A percentile compares a stretch with the other conserved stretches of the same genome.
These are phyloP conservation scores for Lentinus brumalis DNA, from an alignment of 768 basidiomycete genomes.

Conservation along the genomic window DNA sequence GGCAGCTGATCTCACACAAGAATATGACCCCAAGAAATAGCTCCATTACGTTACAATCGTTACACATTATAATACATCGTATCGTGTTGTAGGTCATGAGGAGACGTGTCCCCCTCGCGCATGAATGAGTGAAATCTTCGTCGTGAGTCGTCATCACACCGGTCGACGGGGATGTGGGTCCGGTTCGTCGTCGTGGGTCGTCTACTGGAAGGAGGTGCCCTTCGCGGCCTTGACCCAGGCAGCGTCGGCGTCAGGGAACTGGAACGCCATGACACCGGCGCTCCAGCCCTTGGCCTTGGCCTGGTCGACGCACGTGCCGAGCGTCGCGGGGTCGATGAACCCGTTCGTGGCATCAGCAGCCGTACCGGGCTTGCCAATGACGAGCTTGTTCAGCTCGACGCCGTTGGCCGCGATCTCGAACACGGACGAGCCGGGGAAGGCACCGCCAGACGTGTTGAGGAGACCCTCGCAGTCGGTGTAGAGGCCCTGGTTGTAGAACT, in stretches of 20 bases:
- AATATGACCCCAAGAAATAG: not conserved
- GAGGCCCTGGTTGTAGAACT: constrained; percentile 27
- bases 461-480: constrained; percentile 42
- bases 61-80: not conserved
- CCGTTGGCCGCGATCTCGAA: constrained; percentile 53
- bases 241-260: constrained; percentile 18
- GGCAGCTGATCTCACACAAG: not conserved
- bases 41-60: not conserved
- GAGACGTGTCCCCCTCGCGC: not conserved
- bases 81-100: not conserved
- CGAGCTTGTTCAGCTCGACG: constrained; percentile 59
- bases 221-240: constrained; percentile 17
- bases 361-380: constrained; percentile 67
- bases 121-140: not conserved
- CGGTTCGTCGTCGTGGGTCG: not conserved
- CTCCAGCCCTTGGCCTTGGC: constrained; percentile 39
- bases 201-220: constrained; percentile 10
- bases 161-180: not conserved
- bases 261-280: constrained; percentile 40
- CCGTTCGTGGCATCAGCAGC: constrained; percentile 36
- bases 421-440: constrained; percentile 42
- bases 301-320: constrained; percentile 36
- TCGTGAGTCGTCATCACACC: not conserved
- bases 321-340: constrained; percentile 34
- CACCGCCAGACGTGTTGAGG: constrained; percentile 37